These are phyloP conservation scores for Pittosporum tobira DNA, from an alignment of 129 eudicot species.

Conservation along the genomic window DNA sequence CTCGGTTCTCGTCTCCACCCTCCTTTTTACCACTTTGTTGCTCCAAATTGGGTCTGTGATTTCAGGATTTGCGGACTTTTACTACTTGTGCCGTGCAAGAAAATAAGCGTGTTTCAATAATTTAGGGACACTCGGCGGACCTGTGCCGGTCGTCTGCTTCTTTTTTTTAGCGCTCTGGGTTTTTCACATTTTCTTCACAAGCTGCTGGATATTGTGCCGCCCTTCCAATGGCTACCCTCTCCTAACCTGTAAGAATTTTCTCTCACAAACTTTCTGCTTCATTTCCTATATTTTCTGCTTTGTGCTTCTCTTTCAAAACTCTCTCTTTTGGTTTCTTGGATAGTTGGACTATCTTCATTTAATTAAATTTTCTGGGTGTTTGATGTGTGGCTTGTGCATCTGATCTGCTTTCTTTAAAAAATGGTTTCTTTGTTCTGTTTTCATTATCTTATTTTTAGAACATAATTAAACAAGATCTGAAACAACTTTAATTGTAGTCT, in stretches of 20 bases:
- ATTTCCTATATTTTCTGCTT: not conserved
- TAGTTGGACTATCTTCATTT: no score
- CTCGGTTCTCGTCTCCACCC: not conserved
- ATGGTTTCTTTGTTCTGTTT: not conserved
- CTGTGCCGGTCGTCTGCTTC: not conserved
- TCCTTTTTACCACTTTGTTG: not conserved
- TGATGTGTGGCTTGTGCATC: not conserved
- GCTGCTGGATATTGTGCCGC: not conserved
- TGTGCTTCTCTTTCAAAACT: no score
- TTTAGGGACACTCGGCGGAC: no score
- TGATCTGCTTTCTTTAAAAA: not conserved
- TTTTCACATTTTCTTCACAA: not conserved
- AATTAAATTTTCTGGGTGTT: not conserved
- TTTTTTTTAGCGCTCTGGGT: constrained; percentile 1
- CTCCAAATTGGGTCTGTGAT: constrained; percentile 1
- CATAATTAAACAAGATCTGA: constrained; percentile 9
- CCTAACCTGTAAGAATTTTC: constrained; percentile 6
- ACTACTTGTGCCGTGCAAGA: not conserved
- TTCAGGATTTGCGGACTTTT: constrained; percentile 5
- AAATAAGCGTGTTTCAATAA: not conserved
- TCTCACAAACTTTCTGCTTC: not conserved
- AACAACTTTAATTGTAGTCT: not conserved
- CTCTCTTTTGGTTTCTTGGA: not conserved
- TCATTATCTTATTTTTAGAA: no score
- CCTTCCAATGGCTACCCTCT: not conserved